Percentiles rank a stretch among this genome's conserved stretches.
These are phyloP conservation scores for Daldinia loculata DNA, from an alignment of 495 filamentous ascomycete genomes.

Conservation along the genomic window DNA sequence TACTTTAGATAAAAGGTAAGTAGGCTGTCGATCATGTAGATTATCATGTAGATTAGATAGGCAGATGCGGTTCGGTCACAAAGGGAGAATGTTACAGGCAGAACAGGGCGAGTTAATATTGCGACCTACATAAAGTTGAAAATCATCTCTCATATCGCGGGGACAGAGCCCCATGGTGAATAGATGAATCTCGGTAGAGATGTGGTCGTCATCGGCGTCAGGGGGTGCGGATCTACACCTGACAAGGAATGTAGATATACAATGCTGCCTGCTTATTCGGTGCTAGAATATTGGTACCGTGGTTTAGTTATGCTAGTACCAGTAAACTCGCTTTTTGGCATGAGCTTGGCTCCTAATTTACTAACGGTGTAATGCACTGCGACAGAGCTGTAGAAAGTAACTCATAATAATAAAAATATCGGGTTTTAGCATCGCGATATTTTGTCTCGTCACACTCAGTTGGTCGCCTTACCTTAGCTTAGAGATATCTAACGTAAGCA, in stretches of 20 bases:
- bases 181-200: conserved; percentile 31
- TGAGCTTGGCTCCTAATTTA: neutral
- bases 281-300: neutral
- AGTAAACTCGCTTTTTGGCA: neutral
- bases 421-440: neutral
- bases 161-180: conserved; percentile 8
- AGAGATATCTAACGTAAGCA: neutral
- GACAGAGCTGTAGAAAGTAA: neutral
- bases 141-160: conserved; percentile 15
- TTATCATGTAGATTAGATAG: neutral
- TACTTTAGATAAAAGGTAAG: neutral
- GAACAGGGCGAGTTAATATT: neutral
- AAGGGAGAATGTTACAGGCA: neutral
- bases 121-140: neutral
- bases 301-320: conserved; percentile 1
- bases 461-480: conserved; percentile 16
- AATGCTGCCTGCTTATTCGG: neutral
- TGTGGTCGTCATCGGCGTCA: conserved; percentile 27
- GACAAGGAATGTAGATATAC: conserved; percentile 15
- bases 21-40: neutral
- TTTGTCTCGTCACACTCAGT: neutral
- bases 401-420: neutral
- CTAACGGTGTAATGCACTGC: neutral
- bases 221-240: conserved; percentile 25
- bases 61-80: neutral